These are phyloP conservation scores for Colletotrichum falcatum DNA, from an alignment of 2,329 filamentous ascomycete species.

Conservation along the genomic window DNA sequence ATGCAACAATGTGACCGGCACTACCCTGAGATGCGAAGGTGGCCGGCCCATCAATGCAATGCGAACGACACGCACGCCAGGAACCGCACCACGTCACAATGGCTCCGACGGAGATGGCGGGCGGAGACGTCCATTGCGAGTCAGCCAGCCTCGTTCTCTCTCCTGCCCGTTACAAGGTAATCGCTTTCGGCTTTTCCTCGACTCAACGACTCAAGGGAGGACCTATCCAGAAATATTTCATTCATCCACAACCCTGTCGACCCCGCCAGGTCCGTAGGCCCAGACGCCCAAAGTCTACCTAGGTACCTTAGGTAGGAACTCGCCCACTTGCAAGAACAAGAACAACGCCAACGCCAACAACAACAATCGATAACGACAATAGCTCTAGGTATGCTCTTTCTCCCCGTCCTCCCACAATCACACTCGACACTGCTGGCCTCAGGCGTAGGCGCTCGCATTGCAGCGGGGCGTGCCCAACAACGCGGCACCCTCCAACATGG, in stretches of 20 bases:
- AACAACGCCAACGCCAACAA: not conserved
- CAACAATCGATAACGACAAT: not conserved
- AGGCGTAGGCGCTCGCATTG: not conserved
- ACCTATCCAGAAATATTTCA: not conserved
- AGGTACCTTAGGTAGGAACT: too few species aligned
- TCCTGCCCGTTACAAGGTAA: too few species aligned
- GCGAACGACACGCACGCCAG: constrained; percentile 15
- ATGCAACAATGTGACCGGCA: constrained; percentile 24
- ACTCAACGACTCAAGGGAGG: too few species aligned
- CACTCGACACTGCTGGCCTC: not conserved
- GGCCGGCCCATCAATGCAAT: constrained; percentile 38
- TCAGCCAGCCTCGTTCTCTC: constrained; percentile 23
- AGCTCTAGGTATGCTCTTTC: not conserved
- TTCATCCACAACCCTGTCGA: constrained; percentile 2
- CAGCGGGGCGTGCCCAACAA: not conserved
- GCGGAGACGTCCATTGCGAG: constrained; percentile 9
- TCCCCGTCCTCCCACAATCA: not conserved
- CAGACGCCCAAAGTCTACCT: not conserved
- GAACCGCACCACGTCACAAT: constrained; percentile 26
- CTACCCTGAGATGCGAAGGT: constrained; percentile 28
- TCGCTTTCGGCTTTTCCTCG: not conserved
- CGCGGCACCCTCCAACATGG: not conserved
- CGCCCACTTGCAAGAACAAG: not conserved
- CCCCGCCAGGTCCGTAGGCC: constrained; percentile 19
- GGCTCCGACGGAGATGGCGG: constrained; percentile 1